These are phyloP conservation scores for Pythium apleroticum DNA, from an alignment of 352 stramenopile genomes.

Conservation along the genomic window DNA sequence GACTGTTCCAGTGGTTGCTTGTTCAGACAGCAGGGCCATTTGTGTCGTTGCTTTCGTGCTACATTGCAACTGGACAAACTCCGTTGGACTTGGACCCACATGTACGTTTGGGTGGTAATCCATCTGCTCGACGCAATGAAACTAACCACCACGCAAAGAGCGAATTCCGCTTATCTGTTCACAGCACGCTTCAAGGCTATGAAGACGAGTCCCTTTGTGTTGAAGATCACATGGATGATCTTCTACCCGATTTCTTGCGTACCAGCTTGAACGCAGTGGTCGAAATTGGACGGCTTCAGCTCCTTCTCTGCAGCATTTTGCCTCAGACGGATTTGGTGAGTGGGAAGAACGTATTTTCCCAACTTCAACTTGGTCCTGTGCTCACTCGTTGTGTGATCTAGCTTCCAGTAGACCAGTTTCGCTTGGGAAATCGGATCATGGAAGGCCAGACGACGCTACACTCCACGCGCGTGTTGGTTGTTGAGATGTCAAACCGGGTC, in stretches of 20 bases:
- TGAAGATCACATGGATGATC: neutral
- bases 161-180: conserved; percentile 28
- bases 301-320: conserved; percentile 23
- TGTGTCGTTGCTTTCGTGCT: conserved; percentile 50
- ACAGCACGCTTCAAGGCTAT: conserved; percentile 17
- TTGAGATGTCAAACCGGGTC: conserved; percentile 12
- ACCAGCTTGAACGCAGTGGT: neutral
- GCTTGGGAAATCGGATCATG: conserved; percentile 2
- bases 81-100: conserved; percentile 47
- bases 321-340: conserved; percentile 17
- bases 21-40: conserved; percentile 52
- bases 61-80: conserved; percentile 46
- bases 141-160: conserved; percentile 8
- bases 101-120: conserved; percentile 30
- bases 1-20: conserved; percentile 55
- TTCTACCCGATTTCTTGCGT: conserved; percentile 16
- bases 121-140: neutral
- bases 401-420: conserved; percentile 15
- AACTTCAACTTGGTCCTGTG: neutral
- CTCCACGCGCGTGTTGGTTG: conserved; percentile 1
- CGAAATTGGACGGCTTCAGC: conserved; percentile 22
- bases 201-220: neutral
- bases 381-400: neutral
- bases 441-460: conserved; percentile 8
- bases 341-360: neutral